Base-by-base conservation (phyloP, 2,329 filamentous ascomycete species). In the Neocucurbitaria cava region DNA sequence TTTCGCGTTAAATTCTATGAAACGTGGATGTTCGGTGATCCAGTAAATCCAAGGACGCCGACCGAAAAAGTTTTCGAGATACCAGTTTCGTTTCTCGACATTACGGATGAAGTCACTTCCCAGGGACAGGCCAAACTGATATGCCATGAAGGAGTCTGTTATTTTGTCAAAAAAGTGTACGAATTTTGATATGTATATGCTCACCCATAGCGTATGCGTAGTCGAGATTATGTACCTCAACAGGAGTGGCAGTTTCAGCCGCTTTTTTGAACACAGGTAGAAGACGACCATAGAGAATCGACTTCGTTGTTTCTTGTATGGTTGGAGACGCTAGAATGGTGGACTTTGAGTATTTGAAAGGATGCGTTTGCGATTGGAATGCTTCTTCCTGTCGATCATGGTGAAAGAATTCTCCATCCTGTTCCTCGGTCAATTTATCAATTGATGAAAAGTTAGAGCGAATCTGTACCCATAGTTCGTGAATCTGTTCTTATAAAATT, bases 331-430 rank as follows among this genome's bases (percentile, higher is more conserved):
- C 26, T 17, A 57, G 3, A n/a, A 54, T n/a, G 18, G 42, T 28
- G n/a, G 30, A 46, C 40, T 62, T 62, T 8, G 56, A 18, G 74
- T 92, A 94, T 91, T 86, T 28, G 88, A 87, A 21, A 93, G 75
- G 83, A 91, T 88, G 20, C 89, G 84, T 72, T 92, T 93, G 43
- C 89, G 81, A 11, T 79, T 77, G 0, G 87, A 87, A 71, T 93
- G 90, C 10, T 82, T 75, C 40, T 82, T 85, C n/a, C 18, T 38
- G 35, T 38, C 18, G 2, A 20, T 38, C 35, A 18, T 38, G 18
- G 35, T 20, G 18, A 38, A 38, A 15, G 28, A 31, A 31, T 31
- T 31, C 28, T 31, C 28, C 28, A 31, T 31, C 9, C 28, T 31
- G 11, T 7, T 31, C 10, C n/a, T n/a, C 9, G 28, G 8, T 18